Evolutionary conservation across 345 rosid species (phyloP), one percentile per base, ranked within the genome.

Genomic region (Fremontodendron californicum): DNA sequence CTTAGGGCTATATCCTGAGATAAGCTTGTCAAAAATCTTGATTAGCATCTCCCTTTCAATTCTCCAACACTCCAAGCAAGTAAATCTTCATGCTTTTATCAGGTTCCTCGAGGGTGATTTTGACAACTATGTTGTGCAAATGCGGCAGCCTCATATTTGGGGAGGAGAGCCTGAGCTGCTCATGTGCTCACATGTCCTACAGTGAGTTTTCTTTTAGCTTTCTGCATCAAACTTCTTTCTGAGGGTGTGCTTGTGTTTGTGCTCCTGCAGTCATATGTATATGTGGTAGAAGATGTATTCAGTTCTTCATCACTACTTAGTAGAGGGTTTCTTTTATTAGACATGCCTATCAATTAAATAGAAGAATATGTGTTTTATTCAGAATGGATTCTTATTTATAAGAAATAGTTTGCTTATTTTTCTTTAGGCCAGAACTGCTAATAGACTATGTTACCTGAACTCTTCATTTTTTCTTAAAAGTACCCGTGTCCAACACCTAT

Each of bases 111-210:
- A 89, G 81, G 90, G 83, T 68, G 91, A 89, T 80, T 89, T 90
- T 61, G 89, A 89, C 55, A 71, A 83, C 3, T 89, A 90, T 43
- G 89, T 90, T 13, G 74, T 42, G 15, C 89, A 83, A 80, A 89
- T 89, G 86, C 78, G 94, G 61, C 81, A 83, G 81, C 90, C 94
- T 35, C 91, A 90, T 69, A 81, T 78, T 51, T 89, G 94, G 94
- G 94, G 92, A 80, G 94, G 94, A 75, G 94, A 89, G 55, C 92
- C 92, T 33, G 94, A 90, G 83, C 84, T 90, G 55, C 92, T 90
- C 6, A 90, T 89, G 94, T 89, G 88, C 70, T 86, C 94, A 29
- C 94, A 89, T 74, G 90, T 89, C 55, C 85, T 88, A 18, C 55
- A 75, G 94, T 90, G 64, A 77, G 87, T 76, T 46, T 43, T 42